These are phyloP conservation scores for Pythium biforme DNA, from an alignment of 352 stramenopile species.

Conservation along the genomic window DNA sequence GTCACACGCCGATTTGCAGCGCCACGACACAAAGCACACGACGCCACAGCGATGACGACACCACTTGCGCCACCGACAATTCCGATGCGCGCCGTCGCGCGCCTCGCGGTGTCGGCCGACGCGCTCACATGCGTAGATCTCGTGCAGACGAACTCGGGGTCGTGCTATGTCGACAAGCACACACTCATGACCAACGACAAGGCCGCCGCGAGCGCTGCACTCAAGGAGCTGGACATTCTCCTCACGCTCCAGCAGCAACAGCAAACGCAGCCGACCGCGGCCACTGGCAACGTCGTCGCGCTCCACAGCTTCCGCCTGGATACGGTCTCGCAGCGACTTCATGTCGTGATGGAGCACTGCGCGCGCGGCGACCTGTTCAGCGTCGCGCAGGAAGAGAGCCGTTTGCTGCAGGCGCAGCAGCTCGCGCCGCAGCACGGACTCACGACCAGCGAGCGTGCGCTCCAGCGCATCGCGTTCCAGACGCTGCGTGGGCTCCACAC, in stretches of 20 bases:
- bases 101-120: constrained; percentile 22
- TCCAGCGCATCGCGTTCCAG: constrained; percentile 53
- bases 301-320: constrained; percentile 48
- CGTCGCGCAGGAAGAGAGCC: constrained; percentile 47
- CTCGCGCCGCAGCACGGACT: constrained; percentile 24
- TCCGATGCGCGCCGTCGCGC: not conserved
- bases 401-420: constrained; percentile 42
- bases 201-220: constrained; percentile 32
- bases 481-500: constrained; percentile 85
- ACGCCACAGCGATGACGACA: constrained; percentile 4
- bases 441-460: constrained; percentile 39
- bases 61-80: not conserved
- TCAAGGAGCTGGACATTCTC: constrained; percentile 67
- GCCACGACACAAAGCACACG: not conserved
- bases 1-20: not conserved
- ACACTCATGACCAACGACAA: constrained; percentile 40
- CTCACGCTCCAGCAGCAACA: constrained; percentile 39
- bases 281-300: constrained; percentile 57
- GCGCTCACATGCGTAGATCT: constrained; percentile 43
- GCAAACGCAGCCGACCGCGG: not conserved
- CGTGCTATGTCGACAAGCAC: constrained; percentile 58
- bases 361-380: constrained; percentile 56
- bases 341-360: constrained; percentile 70
- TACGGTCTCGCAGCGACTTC: constrained; percentile 39
- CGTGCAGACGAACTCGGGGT: constrained; percentile 21